Evolutionary conservation across 805 yeast species (phyloP).

Genomic region (Schwanniomyces polymorphus): DNA sequence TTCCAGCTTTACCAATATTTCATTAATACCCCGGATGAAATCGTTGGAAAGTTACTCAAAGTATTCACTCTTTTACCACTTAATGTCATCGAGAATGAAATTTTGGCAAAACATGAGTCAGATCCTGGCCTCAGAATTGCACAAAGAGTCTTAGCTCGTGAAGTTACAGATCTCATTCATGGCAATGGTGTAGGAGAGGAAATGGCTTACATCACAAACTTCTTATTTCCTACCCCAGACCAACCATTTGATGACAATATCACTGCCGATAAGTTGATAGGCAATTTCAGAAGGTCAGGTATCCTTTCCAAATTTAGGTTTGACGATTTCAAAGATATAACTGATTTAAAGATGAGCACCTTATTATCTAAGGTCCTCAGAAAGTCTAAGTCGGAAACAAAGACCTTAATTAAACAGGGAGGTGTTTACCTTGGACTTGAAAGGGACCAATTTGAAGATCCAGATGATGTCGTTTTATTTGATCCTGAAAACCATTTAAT

Average conservation of each 20-base stretch:
- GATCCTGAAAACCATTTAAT: constrained; percentile 49
- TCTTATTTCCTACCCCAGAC: constrained; percentile 61
- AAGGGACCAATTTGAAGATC: constrained; percentile 49
- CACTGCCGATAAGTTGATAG: constrained; percentile 49
- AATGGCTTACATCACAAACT: constrained; percentile 65
- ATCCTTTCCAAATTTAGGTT: constrained; percentile 42
- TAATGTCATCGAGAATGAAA: constrained; percentile 47
- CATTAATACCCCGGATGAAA: constrained; percentile 75
- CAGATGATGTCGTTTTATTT: constrained; percentile 50
- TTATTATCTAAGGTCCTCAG: constrained; percentile 50
- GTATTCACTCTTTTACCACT: constrained; percentile 79
- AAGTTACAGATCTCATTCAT: constrained; percentile 84
- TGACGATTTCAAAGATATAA: constrained; percentile 28
- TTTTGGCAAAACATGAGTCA: constrained; percentile 51
- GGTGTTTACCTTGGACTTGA: constrained; percentile 71
- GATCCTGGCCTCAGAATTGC: constrained; percentile 70
- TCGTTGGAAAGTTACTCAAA: constrained; percentile 65
- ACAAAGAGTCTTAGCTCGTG: constrained; percentile 76
- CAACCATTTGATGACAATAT: constrained; percentile 47
- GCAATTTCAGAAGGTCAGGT: constrained; percentile 59
- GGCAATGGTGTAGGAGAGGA: constrained; percentile 74
- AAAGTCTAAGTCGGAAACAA: constrained; percentile 58
- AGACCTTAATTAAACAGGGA: constrained; percentile 63
- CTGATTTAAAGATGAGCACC: constrained; percentile 48
- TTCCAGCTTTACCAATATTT: constrained; percentile 85